Percentiles rank a stretch among this genome's conserved stretches.
Evolutionary conservation across 148 eudicot species (phyloP).

Genomic region (Heliamphora exappendiculata): DNA sequence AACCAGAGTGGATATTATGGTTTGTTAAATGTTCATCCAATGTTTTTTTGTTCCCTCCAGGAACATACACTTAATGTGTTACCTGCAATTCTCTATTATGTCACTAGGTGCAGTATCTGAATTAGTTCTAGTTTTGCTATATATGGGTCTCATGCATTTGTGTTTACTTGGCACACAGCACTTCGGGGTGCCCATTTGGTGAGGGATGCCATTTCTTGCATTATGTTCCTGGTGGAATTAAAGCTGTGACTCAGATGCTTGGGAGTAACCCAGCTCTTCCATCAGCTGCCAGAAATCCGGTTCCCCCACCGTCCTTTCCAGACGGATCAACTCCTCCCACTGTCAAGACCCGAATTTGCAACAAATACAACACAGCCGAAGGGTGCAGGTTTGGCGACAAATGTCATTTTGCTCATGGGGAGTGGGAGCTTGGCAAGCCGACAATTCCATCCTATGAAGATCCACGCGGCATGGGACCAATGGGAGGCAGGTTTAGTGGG

Average conservation of each 20-base stretch:
- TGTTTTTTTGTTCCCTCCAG: too few species aligned
- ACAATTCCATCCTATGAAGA: conserved; percentile 7
- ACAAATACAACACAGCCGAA: conserved; percentile 14
- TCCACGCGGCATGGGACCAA: conserved; percentile 10
- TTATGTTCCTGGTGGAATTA: conserved; percentile 13
- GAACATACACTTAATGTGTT: too few species aligned
- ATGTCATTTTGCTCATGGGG: conserved; percentile 16
- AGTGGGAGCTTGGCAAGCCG: conserved; percentile 13
- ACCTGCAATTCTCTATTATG: too few species aligned
- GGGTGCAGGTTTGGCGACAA: conserved; percentile 18
- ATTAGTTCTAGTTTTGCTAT: too few species aligned
- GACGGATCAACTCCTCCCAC: not conserved
- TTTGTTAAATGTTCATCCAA: too few species aligned
- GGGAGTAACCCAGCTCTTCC: not conserved
- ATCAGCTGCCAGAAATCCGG: not conserved
- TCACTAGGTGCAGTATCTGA: too few species aligned
- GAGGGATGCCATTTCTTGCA: conserved; percentile 15
- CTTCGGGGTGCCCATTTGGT: conserved; percentile 17
- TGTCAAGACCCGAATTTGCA: conserved; percentile 5
- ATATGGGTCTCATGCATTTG: not conserved
- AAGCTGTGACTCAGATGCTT: conserved; percentile 11
- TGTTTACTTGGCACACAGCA: not conserved
- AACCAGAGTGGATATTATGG: too few species aligned
- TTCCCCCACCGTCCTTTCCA: conserved; percentile 4
- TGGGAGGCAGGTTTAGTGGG: conserved; percentile 5